A percentile compares a stretch with the other conserved stretches of the same genome.
phyloP scores from a whole-genome alignment of 805 yeast species.

The Candida gorgasii region DNA sequence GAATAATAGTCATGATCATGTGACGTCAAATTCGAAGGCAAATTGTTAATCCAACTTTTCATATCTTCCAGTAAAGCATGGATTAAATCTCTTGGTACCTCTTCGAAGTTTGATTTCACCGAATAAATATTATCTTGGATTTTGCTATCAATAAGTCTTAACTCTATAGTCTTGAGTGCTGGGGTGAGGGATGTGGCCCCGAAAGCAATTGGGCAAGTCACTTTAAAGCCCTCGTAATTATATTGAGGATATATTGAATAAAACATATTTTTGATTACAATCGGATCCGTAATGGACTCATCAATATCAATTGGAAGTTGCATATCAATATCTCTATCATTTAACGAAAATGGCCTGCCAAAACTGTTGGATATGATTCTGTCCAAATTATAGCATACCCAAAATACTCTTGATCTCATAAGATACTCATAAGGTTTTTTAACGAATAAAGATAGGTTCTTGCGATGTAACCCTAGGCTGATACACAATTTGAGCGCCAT shows the following conservation, averaged over 20 bases:
- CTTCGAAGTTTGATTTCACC: constrained; percentile 7
- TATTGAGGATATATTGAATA: constrained; percentile 9
- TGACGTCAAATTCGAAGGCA: constrained; percentile 4
- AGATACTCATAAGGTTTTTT: constrained; percentile 8
- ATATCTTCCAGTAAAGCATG: constrained; percentile 5
- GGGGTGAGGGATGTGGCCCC: constrained; percentile 3
- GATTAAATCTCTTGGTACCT: constrained; percentile 7
- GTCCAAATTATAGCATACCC: constrained; percentile 11
- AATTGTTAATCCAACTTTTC: constrained; percentile 9
- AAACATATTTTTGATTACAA: constrained; percentile 5
- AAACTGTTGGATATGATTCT: constrained; percentile 6
- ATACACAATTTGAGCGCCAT: constrained; percentile 9
- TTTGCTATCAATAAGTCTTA: constrained; percentile 8
- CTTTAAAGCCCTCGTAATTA: constrained; percentile 7
- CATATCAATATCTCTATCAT: constrained; percentile 11
- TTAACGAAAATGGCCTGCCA: constrained; percentile 12
- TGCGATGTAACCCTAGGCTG: constrained; percentile 11
- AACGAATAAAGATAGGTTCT: constrained; percentile 6
- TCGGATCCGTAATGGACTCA: constrained; percentile 7
- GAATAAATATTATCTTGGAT: constrained; percentile 11
- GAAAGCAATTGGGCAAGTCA: not conserved
- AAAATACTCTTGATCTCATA: constrained; percentile 7
- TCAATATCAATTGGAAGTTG: constrained; percentile 11
- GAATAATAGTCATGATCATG: constrained; percentile 10
- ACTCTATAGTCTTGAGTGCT: constrained; percentile 6